Percentiles rank a stretch among this genome's conserved stretches.
phyloP scores from a whole-genome alignment of 192 early-diverging fungal species.

The Coemansia sp. region DNA sequence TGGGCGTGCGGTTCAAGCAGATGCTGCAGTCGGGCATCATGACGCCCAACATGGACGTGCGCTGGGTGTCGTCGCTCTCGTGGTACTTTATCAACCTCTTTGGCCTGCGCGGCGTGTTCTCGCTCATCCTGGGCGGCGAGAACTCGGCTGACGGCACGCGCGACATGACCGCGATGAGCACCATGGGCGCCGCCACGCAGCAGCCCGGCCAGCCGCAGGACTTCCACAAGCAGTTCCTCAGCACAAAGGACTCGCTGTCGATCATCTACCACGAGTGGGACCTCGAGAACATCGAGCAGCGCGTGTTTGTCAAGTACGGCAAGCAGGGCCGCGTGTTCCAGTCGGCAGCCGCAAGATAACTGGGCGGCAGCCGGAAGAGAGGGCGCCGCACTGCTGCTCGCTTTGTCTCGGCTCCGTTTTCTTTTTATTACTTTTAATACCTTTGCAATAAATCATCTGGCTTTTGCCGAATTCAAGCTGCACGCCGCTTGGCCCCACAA shows the following conservation, averaged over 20 bases:
- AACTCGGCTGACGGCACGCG: slow-evolving; percentile 81
- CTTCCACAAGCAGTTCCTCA: slow-evolving; percentile 80
- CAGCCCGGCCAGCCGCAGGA: slow-evolving; percentile 79
- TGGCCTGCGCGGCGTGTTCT: slow-evolving; percentile 88
- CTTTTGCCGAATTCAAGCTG: no score
- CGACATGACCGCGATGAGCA: slow-evolving; percentile 91
- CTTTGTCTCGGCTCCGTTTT: no score
- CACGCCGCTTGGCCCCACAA: no score
- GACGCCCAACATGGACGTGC: slow-evolving; percentile 95
- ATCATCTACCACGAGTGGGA: slow-evolving; percentile 80
- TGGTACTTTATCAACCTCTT: slow-evolving; percentile 99
- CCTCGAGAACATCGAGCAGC: slow-evolving; percentile 73
- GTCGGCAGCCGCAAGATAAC: no score
- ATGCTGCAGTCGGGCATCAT: slow-evolving; percentile 97
- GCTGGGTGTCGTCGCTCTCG: slow-evolving; percentile 94
- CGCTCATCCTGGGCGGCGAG: slow-evolving; percentile 85
- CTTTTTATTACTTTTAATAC: no score
- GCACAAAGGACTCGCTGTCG: slow-evolving; percentile 82
- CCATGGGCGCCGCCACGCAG: slow-evolving; percentile 71
- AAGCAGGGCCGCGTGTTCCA: slow-evolving; percentile 44
- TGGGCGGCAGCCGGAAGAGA: no score
- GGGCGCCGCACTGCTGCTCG: no score
- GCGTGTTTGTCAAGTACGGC: slow-evolving; percentile 76
- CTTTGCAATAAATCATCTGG: no score
- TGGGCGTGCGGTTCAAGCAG: slow-evolving; percentile 94